These are phyloP conservation scores for Tetrapisispora iriomotensis DNA, from an alignment of 805 yeast genomes.

Conservation along the genomic window DNA sequence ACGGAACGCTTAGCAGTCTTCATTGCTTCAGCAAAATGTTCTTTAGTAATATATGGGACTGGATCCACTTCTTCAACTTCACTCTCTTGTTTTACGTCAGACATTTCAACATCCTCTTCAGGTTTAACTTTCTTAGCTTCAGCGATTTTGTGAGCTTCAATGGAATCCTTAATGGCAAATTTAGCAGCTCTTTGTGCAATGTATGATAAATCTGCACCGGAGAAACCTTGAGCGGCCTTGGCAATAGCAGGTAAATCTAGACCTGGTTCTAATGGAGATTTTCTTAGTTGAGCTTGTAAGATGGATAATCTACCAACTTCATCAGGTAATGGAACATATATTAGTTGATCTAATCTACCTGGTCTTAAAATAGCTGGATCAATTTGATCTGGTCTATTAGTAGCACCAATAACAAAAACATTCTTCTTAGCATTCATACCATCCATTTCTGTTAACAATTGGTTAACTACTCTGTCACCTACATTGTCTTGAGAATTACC, in stretches of 20 bases:
- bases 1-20: constrained; percentile 98
- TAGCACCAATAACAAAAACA: constrained; percentile 97
- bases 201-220: constrained; percentile 97
- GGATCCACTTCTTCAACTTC: constrained; percentile 58
- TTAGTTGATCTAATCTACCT: constrained; percentile 96
- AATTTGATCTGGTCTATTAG: constrained; percentile 98
- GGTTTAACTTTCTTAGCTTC: constrained; percentile 36
- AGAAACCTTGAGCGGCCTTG: constrained; percentile 90
- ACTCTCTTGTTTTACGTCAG: constrained; percentile 31
- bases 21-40: constrained; percentile 98
- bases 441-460: constrained; percentile 95
- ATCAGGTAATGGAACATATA: constrained; percentile 97
- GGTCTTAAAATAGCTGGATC: constrained; percentile 98
- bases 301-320: constrained; percentile 89
- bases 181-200: constrained; percentile 98
- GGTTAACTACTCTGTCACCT: constrained; percentile 97
- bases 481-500: constrained; percentile 94
- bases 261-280: constrained; percentile 97
- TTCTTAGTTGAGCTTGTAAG: constrained; percentile 91
- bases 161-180: constrained; percentile 95
- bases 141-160: constrained; percentile 64
- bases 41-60: constrained; percentile 88
- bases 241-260: constrained; percentile 82
- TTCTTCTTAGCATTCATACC: constrained; percentile 99
- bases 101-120: constrained; percentile 40